phyloP scores from a whole-genome alignment of 805 yeast species.

The Kluyveromyces nonfermentans region DNA sequence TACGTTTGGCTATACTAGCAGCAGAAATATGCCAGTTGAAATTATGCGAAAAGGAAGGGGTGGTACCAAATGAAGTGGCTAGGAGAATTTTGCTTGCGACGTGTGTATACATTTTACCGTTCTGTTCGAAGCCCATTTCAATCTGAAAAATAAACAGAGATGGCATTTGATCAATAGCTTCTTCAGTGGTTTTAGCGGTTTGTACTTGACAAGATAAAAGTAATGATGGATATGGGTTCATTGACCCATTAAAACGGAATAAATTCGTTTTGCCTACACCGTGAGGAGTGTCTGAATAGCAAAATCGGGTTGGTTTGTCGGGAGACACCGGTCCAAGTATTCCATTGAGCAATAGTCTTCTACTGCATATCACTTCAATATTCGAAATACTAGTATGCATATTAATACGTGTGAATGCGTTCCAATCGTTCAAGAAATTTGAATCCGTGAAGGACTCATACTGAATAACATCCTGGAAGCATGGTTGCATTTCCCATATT shows the following conservation, averaged over 20 bases:
- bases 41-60: not conserved
- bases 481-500: constrained; percentile 12
- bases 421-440: constrained; percentile 6
- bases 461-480: constrained; percentile 9
- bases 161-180: constrained; percentile 8
- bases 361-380: not conserved
- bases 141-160: constrained; percentile 8
- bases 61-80: constrained; percentile 3
- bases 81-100: constrained; percentile 8
- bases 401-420: not conserved
- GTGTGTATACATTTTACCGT: constrained; percentile 1
- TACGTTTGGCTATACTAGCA: constrained; percentile 7
- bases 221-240: not conserved
- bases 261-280: constrained; percentile 9
- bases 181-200: constrained; percentile 8
- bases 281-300: constrained; percentile 11
- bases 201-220: constrained; percentile 8
- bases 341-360: constrained; percentile 9
- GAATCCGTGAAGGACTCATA: constrained; percentile 12
- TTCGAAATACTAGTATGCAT: not conserved
- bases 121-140: constrained; percentile 4
- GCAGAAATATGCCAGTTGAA: not conserved
- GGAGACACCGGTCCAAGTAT: constrained; percentile 5
- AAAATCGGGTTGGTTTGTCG: constrained; percentile 1
- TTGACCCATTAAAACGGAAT: constrained; percentile 5